Conservation (phyloP, 352 stramenopile genomes). For the Phytophthora cryptogea region DNA sequence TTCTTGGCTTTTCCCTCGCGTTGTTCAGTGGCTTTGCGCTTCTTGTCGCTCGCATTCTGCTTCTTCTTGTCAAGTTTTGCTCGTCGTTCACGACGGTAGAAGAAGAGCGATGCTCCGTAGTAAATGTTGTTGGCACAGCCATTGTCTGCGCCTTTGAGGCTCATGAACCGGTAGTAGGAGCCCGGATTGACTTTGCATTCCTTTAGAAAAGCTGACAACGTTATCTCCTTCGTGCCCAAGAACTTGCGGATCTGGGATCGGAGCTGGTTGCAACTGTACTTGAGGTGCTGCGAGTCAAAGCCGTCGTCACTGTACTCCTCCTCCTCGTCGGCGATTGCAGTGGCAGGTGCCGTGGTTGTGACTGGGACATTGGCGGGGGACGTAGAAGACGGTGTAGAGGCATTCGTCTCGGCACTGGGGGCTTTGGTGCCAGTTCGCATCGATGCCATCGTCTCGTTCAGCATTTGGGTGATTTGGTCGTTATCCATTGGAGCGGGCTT, state of each 20-base stretch:
- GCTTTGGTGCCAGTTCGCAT: background rate
- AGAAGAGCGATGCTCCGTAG: constrained; percentile 35
- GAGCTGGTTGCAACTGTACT: constrained; percentile 45
- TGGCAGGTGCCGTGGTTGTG: background rate
- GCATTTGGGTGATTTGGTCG: background rate
- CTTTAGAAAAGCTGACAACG: constrained; percentile 42
- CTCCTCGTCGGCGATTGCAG: background rate
- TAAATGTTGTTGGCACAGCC: constrained; percentile 42
- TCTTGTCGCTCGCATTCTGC: constrained; percentile 13
- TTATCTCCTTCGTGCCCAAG: constrained; percentile 46
- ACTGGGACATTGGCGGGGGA: background rate
- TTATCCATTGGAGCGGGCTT: background rate
- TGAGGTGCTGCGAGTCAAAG: constrained; percentile 14
- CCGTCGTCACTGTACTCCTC: constrained; percentile 20
- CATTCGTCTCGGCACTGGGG: background rate
- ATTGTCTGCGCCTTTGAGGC: constrained; percentile 35
- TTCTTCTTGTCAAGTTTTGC: constrained; percentile 21
- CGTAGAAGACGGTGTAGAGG: background rate
- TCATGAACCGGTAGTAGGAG: constrained; percentile 51
- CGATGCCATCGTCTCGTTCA: background rate
- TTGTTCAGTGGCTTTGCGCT: constrained; percentile 16
- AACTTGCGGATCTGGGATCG: constrained; percentile 45
- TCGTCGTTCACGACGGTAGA: constrained; percentile 33
- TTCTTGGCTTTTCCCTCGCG: constrained; percentile 22
- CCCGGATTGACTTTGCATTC: constrained; percentile 42